A percentile compares a stretch with the other conserved stretches of the same genome.
phyloP scores from a whole-genome alignment of 257 asterid genomes.

The Lithospermum erythrorhizon region DNA sequence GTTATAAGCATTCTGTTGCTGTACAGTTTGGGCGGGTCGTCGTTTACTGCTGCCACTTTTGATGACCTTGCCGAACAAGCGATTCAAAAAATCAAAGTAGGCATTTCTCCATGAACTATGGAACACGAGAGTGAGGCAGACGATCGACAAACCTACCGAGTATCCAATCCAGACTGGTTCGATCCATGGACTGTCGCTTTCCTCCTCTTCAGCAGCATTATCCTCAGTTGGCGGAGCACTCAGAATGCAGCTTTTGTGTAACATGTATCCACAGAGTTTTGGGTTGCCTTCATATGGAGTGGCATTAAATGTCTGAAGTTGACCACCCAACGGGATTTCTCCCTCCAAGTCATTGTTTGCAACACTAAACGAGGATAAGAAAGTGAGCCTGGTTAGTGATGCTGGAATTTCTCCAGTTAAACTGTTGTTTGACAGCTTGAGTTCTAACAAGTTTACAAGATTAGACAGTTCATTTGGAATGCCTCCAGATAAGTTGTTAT shows the following conservation, averaged over 20 bases:
- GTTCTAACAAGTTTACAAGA: constrained; percentile 27
- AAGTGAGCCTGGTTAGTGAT: constrained; percentile 25
- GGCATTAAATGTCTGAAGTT: constrained; percentile 33
- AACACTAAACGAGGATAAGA: constrained; percentile 42
- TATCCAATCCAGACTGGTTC: constrained; percentile 5
- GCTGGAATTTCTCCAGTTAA: constrained; percentile 38
- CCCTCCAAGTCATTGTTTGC: constrained; percentile 42
- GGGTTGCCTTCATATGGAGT: constrained; percentile 39
- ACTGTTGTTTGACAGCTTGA: constrained; percentile 34
- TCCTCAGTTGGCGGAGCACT: not conserved
- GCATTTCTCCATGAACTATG: not conserved
- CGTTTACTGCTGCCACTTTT: not conserved
- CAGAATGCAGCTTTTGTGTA: constrained; percentile 15
- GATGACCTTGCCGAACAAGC: not conserved
- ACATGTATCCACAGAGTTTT: constrained; percentile 28
- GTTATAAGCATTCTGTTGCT: not conserved
- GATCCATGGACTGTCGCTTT: constrained; percentile 11
- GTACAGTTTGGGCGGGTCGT: not conserved
- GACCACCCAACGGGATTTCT: constrained; percentile 37
- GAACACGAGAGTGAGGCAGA: not conserved
- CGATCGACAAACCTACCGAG: constrained; percentile 1
- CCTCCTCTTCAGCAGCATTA: constrained; percentile 3
- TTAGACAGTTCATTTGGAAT: constrained; percentile 34
- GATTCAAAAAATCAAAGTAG: not conserved
- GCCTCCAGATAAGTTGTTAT: constrained; percentile 30